Evolutionary conservation across 2,329 filamentous ascomycete genomes (phyloP), one percentile per base, ranked within the genome.

Genomic region (Aspergillus eucalypticola): DNA sequence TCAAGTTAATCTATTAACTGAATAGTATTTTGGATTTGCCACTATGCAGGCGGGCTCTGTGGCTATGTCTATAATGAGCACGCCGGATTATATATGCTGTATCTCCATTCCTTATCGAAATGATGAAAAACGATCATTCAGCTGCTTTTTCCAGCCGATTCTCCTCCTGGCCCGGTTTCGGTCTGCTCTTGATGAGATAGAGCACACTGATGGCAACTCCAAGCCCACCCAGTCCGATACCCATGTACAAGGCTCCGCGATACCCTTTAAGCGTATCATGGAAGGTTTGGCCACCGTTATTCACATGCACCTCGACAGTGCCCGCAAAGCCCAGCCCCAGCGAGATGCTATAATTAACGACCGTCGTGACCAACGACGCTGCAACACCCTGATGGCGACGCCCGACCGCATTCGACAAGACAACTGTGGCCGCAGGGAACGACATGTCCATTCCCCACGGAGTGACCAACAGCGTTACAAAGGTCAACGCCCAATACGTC

Each of bases 261-360:
- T 78, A 81, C 5, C 78, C 78, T 29, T 65, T 60, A 56, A 80
- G 39, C 3, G 68, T 53, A 48, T 79, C 74, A 1, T 59, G 59
- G 1, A 63, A 63, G 0, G 70, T 79, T 11, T 42, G 62, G 0
- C 76, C 78, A 11, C 75, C 76, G 19, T 75, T 59, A 35, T 77
- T 77, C 27, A 82, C 75, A 49, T 83, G 71, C 1, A 74, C 72
- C 67, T 90, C 86, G 2, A 89, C 82, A 0, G 86, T 89, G 0
- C 86, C 87, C 0, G 87, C 87, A 49, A 91, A 82, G 0, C 88
- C 88, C 0, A 91, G 78, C 0, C 85, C 86, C 2, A 90, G 72
- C 1, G 85, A 86, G 35, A 90, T 89, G 60, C 83, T 83, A 69
- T 90, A 91, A 71, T 91, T 90, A 62, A 90, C 84, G 10, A 88